Conservation (phyloP, 169 alveolate genomes). For the Cryptosporidium tyzzeri region DNA sequence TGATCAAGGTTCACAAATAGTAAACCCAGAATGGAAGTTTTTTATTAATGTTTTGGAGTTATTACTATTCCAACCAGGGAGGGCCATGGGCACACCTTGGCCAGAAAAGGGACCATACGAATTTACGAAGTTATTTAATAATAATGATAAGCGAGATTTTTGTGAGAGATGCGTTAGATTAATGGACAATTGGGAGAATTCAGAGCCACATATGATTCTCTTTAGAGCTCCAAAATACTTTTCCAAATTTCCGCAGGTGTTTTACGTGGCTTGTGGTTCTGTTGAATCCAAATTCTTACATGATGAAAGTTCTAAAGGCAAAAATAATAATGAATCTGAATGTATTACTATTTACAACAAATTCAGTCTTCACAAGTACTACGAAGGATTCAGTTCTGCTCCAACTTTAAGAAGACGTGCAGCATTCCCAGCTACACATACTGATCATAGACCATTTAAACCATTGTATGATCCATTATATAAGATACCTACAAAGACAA, state of each 20-base stretch:
- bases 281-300: background rate
- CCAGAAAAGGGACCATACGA: constrained; percentile 53
- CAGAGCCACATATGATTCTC: constrained; percentile 66
- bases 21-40: constrained; percentile 16
- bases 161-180: constrained; percentile 28
- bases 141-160: constrained; percentile 6
- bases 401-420: constrained; percentile 73
- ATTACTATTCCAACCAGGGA: constrained; percentile 60
- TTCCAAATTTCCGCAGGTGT: constrained; percentile 27
- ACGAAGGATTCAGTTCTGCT: constrained; percentile 65
- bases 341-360: constrained; percentile 1
- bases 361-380: constrained; percentile 47
- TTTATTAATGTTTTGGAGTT: constrained; percentile 31
- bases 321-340: background rate
- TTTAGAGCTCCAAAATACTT: constrained; percentile 60
- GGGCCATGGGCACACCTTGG: constrained; percentile 76
- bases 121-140: constrained; percentile 25
- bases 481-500: background rate
- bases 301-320: background rate
- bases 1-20: background rate
- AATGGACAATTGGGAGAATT: constrained; percentile 47
- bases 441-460: constrained; percentile 41
- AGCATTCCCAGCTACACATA: constrained; percentile 74
- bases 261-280: constrained; percentile 55
- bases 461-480: constrained; percentile 28